phyloP scores from a whole-genome alignment of 2,329 filamentous ascomycete genomes.

The Paraphaeosphaeria sporulosa region DNA sequence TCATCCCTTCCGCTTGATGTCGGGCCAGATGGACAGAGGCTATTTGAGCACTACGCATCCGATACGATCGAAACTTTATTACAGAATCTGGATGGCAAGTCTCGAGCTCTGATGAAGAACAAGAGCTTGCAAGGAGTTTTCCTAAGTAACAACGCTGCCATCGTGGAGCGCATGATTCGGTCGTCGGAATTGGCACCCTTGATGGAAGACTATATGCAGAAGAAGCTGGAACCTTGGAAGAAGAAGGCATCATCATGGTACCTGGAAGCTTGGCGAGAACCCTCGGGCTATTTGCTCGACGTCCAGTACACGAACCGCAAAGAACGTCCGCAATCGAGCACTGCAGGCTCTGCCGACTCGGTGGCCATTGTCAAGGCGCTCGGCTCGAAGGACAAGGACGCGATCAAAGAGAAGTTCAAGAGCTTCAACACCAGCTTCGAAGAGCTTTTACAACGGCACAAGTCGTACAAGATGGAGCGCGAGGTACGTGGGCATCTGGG shows the following conservation, averaged over 20 bases:
- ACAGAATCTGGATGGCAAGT: conserved; percentile 76
- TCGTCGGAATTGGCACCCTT: conserved; percentile 80
- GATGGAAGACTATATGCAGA: conserved; percentile 64
- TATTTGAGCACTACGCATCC: conserved; percentile 88
- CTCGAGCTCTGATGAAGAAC: conserved; percentile 71
- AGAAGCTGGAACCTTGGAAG: conserved; percentile 81
- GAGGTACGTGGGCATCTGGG: conserved; percentile 84
- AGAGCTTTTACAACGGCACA: conserved; percentile 83
- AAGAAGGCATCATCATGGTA: conserved; percentile 87
- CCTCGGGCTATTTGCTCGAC: conserved; percentile 83
- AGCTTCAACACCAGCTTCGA: conserved; percentile 92
- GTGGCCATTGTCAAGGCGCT: conserved; percentile 83
- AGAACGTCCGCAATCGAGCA: conserved; percentile 70
- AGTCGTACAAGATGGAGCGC: conserved; percentile 84
- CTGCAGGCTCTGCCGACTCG: conserved; percentile 67
- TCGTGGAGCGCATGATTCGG: conserved; percentile 84
- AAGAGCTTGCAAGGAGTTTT: conserved; percentile 87
- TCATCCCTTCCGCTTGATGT: conserved; percentile 77
- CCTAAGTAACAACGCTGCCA: conserved; percentile 83
- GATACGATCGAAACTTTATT: conserved; percentile 89
- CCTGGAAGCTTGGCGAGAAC: conserved; percentile 86
- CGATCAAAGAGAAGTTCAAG: conserved; percentile 94
- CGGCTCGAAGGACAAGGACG: conserved; percentile 90
- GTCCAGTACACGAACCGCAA: conserved; percentile 86
- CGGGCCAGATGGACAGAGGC: conserved; percentile 76